phyloP scores from a whole-genome alignment of 1,139 yeast species.

The Diutina rugosa region DNA sequence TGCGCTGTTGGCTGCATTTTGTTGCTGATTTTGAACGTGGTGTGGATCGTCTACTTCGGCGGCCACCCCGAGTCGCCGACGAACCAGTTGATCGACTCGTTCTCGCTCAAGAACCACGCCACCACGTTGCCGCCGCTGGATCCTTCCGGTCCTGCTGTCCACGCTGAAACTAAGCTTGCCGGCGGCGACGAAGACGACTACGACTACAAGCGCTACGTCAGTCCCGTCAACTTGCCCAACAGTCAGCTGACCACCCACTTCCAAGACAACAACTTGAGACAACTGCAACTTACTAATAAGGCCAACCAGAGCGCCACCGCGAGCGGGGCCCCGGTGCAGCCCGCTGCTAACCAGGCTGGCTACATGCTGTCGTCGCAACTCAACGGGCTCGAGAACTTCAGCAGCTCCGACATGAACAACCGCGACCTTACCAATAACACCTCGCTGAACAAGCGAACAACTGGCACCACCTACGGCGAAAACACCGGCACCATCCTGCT shows the following conservation, averaged over 20 bases:
- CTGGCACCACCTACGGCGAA: constrained; percentile 4
- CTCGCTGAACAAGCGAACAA: constrained; percentile 8
- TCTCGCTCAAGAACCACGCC: constrained; percentile 22
- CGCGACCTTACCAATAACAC: constrained; percentile 20
- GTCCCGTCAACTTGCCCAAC: constrained; percentile 6
- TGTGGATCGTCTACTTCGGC: constrained; percentile 82
- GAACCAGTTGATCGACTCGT: constrained; percentile 76
- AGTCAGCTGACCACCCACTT: constrained; percentile 8
- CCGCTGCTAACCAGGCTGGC: constrained; percentile 6
- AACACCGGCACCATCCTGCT: constrained; percentile 7
- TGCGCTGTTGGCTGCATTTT: constrained; percentile 90
- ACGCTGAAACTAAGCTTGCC: constrained; percentile 14
- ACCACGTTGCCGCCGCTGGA: neutral
- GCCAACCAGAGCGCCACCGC: constrained; percentile 3
- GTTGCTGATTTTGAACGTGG: constrained; percentile 62
- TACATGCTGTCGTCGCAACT: constrained; percentile 45
- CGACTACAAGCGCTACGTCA: constrained; percentile 10
- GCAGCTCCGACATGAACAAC: constrained; percentile 23
- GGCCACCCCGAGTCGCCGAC: constrained; percentile 70
- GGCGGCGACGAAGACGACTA: constrained; percentile 8
- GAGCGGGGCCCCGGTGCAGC: constrained; percentile 15
- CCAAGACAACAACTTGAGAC: constrained; percentile 25
- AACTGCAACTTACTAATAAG: constrained; percentile 20
- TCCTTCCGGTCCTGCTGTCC: constrained; percentile 12
- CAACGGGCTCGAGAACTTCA: constrained; percentile 46